Evolutionary conservation across 441 rosid species (phyloP).

Genomic region (Manihot esculenta): DNA sequence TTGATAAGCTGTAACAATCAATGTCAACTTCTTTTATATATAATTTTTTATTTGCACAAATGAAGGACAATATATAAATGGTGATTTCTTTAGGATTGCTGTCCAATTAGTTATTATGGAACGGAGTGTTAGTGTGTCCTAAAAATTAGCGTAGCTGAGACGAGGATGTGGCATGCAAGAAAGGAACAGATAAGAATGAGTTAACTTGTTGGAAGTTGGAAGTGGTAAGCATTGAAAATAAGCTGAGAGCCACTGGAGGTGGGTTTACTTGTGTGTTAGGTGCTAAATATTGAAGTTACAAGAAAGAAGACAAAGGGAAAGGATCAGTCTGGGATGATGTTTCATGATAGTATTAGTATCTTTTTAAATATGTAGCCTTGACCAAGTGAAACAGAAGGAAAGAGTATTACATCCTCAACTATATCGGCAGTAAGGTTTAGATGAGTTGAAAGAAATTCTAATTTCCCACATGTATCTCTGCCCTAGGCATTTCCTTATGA

Average conservation of each 20-base stretch:
- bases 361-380: no score
- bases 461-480: not conserved
- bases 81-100: not conserved
- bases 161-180: not conserved
- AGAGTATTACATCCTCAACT: no score
- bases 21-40: not conserved
- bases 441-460: not conserved
- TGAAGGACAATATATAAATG: not conserved
- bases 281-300: no score
- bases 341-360: no score
- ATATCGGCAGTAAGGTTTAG: not conserved
- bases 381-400: no score
- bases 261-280: no score
- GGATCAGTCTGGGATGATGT: no score
- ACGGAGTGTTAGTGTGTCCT: not conserved
- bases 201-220: not conserved
- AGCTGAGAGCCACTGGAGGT: not conserved
- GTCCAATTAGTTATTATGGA: not conserved
- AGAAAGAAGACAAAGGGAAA: no score
- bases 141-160: not conserved
- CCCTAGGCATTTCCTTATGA: not conserved
- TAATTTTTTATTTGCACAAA: no score
- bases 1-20: not conserved
- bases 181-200: not conserved
- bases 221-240: not conserved